Evolutionary conservation across 2,329 filamentous ascomycete genomes (phyloP).

Genomic region (Ceratocystis huliohia): DNA sequence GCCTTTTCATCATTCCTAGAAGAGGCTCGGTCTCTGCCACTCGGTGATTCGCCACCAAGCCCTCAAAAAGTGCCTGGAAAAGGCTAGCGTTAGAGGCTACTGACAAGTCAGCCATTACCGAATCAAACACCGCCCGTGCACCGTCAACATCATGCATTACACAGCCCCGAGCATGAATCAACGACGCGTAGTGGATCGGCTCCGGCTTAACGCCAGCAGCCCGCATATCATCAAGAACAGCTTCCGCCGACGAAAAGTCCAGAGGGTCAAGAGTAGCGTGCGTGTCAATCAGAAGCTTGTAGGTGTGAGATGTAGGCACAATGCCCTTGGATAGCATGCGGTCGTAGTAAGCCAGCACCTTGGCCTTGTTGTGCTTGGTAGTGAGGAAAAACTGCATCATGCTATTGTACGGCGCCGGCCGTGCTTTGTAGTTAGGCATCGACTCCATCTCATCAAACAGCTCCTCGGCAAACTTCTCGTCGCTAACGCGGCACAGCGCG

Average conservation of each 20-base stretch:
- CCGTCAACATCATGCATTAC: constrained; percentile 82
- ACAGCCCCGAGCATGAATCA: constrained; percentile 93
- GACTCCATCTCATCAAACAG: constrained; percentile 98
- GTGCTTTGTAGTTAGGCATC: constrained; percentile 97
- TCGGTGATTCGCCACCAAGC: constrained; percentile 87
- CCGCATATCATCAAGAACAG: constrained; percentile 67
- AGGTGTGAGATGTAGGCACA: constrained; percentile 85
- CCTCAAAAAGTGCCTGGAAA: constrained; percentile 93
- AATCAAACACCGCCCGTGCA: constrained; percentile 70
- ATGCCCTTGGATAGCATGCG: constrained; percentile 84
- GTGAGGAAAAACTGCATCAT: constrained; percentile 99
- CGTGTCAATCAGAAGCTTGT: constrained; percentile 92
- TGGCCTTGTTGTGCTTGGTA: constrained; percentile 88
- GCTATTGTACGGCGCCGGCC: constrained; percentile 94
- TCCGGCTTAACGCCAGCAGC: constrained; percentile 64
- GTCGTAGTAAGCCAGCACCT: constrained; percentile 89
- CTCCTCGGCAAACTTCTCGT: constrained; percentile 95
- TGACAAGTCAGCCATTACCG: constrained; percentile 54
- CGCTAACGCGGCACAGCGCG: constrained; percentile 88
- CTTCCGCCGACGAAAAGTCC: constrained; percentile 75
- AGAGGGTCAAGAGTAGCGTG: constrained; percentile 88
- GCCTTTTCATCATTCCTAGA: constrained; percentile 60
- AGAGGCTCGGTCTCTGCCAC: constrained; percentile 64
- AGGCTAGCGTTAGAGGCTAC: constrained; percentile 65
- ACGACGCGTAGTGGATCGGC: constrained; percentile 85